Evolutionary conservation across 2,329 filamentous ascomycete genomes (phyloP), one percentile per base, ranked within the genome.

Genomic region (Trichoderma pleuroti): DNA sequence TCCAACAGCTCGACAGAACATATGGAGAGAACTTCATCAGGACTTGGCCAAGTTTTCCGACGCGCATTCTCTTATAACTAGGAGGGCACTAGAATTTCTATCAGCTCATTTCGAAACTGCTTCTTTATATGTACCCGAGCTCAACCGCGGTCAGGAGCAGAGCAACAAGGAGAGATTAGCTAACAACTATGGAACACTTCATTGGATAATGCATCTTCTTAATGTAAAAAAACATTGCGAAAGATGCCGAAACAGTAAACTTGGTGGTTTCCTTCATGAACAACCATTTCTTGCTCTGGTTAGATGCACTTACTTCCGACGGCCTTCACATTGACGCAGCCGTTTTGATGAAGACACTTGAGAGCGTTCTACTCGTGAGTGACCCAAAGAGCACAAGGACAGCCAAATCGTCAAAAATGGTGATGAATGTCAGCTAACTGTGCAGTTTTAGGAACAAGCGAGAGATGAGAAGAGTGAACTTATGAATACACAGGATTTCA

Each of bases 301-400:
- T 49, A 7, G 42, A 49, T 24, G 3, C 1, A 6, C 0, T 21
- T 3, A 3, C 3, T 7, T 21, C 42, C 0, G 2, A 21, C 1
- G 42, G 42, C 10, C n/a, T 6, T 49, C 42, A 3, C 10, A 5
- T 4, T 10, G 10, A 49, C n/a, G 42, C n/a, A 21, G n/a, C n/a
- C 4, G 0, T 24, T 3, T 21, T 49, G 10, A 21, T 49, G 42
- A 21, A 21, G 46, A 21, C 3, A 6, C 46, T 49, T 7, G n/a
- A 14, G n/a, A 6, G 10, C 5, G 10, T 49, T 49, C n/a, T 12
- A 21, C n/a, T 7, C 0, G 46, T 49, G 46, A 49, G 46, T 49
- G 2, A 5, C 10, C n/a, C 46, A 14, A 49, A 21, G 5, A 49
- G n/a, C n/a, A 12, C 0, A 24, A 24, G n/a, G 2, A 49, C 5